Evolutionary conservation across 768 basidiomycete species (phyloP).

Genomic region (Mrakia blollopis): DNA sequence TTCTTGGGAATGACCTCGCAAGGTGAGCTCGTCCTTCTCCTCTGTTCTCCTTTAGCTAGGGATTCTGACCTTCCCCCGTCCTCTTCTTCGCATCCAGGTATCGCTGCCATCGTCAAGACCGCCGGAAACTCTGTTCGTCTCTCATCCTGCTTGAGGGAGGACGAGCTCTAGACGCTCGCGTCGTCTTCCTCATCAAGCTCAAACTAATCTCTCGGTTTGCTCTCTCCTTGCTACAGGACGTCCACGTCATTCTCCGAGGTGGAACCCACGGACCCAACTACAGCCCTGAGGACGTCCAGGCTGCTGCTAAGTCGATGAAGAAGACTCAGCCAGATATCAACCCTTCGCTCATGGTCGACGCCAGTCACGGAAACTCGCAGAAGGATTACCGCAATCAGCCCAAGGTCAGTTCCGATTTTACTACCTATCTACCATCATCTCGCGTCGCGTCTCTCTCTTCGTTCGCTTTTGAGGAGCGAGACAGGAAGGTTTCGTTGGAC

Average conservation of each 20-base stretch:
- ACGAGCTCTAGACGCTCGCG: background rate
- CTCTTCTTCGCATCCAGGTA: slow-evolving; percentile 43
- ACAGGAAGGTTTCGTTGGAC: too few species aligned
- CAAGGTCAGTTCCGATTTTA: slow-evolving; percentile 45
- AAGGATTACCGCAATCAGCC: slow-evolving; percentile 94
- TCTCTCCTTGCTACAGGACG: slow-evolving; percentile 51
- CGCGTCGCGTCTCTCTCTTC: background rate
- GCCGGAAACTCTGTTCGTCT: slow-evolving; percentile 25
- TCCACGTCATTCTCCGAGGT: slow-evolving; percentile 94
- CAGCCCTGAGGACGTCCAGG: slow-evolving; percentile 62
- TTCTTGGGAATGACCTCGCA: slow-evolving; percentile 70
- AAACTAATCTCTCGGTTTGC: background rate
- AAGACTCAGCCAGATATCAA: slow-evolving; percentile 56
- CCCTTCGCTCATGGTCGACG: slow-evolving; percentile 74
- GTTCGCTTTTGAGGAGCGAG: background rate
- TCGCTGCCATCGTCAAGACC: slow-evolving; percentile 76
- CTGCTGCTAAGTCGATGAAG: slow-evolving; percentile 58
- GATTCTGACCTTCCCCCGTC: background rate
- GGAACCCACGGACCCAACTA: slow-evolving; percentile 89
- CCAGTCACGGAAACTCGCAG: slow-evolving; percentile 64
- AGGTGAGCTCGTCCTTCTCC: slow-evolving; percentile 33
- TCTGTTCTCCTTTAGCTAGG: background rate
- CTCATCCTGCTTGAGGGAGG: background rate
- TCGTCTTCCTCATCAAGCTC: background rate
- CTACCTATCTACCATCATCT: slow-evolving; percentile 32